Base-by-base conservation (phyloP, 495 filamentous ascomycete species). In the Penicillium pulvis region DNA sequence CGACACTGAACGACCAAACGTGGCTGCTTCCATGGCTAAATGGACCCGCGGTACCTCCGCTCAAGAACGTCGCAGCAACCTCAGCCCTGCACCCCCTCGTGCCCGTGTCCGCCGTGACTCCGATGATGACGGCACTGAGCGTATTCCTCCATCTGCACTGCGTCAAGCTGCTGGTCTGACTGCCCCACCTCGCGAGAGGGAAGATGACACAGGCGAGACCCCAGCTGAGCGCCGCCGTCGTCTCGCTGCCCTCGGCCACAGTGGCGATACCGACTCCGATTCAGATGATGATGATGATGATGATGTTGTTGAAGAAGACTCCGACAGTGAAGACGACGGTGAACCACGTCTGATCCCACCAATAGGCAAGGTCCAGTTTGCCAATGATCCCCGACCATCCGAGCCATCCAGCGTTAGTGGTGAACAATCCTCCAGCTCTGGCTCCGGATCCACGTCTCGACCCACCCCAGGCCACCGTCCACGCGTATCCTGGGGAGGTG, bases 221-320 rank as follows among this genome's bases (percentile, higher is more conserved):
- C 85, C 90, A 0, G 93, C 92, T 0, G 93, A 97, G 73, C 81
- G 88, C 44, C 82, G 88, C 39, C 82, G 92, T 59, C 86, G 93
- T 71, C 85, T 95, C 54, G 93, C 91, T 2, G 93, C 93, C 5
- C 75, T 97, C n/a, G 92, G 91, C 47, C 74, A 81, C 7, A 67
- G 57, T n/a, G 78, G 81, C 9, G 81, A 80, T 24, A 82, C 80
- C 17, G 86, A 88, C 48, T 85, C 83, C 42, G 88, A 90, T 41
- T 85, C 86, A 55, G 81, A 65, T 17, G 71, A 64, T 4, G 65
- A 62, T 14, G 81, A 65, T 17, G 71, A 64, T 4, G 65, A 62
- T 14, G 59, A 56, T 16, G 57, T 44, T 11, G 50, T 64, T 8
- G 67, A 47, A 12, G 61, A 70, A 52, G 67, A 66, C 2, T 69